phyloP scores from a whole-genome alignment of 169 alveolate genomes.

The Fabrea salina region DNA sequence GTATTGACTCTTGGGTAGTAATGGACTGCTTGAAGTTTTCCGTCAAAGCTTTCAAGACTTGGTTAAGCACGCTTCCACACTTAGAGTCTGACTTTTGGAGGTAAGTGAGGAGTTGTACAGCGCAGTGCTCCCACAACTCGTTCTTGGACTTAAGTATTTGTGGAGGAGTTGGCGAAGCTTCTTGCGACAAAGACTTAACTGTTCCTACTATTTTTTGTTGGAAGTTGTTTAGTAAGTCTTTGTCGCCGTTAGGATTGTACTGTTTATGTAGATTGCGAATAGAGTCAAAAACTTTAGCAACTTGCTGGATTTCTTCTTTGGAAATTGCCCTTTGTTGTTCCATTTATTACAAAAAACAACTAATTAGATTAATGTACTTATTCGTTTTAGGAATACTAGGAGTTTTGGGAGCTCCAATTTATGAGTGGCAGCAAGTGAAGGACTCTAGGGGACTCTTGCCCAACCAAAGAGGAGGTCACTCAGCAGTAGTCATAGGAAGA shows the following conservation, averaged over 20 bases:
- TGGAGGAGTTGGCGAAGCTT: neutral
- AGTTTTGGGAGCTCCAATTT: neutral
- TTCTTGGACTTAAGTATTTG: neutral
- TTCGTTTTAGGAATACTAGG: neutral
- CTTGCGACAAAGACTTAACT: neutral
- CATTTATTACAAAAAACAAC: too few species aligned
- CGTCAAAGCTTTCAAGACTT: neutral
- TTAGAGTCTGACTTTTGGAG: neutral
- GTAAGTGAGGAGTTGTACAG: neutral
- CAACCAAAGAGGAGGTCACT: constrained; percentile 88
- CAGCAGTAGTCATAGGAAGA: constrained; percentile 83
- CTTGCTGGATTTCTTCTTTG: neutral
- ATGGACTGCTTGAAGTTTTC: neutral
- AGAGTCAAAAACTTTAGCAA: neutral
- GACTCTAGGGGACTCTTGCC: constrained; percentile 85
- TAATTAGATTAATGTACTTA: constrained; percentile 7
- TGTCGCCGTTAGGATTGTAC: neutral
- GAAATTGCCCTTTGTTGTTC: too few species aligned
- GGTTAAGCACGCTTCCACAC: neutral
- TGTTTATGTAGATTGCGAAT: neutral
- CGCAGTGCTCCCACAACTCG: neutral
- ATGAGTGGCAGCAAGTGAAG: constrained; percentile 30
- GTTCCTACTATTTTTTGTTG: neutral
- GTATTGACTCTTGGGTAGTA: neutral
- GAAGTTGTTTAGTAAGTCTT: neutral